Percentiles rank a stretch among this genome's conserved stretches.
These are phyloP conservation scores for Fragaria vesca DNA, from an alignment of 306 rosid species.

Conservation along the genomic window DNA sequence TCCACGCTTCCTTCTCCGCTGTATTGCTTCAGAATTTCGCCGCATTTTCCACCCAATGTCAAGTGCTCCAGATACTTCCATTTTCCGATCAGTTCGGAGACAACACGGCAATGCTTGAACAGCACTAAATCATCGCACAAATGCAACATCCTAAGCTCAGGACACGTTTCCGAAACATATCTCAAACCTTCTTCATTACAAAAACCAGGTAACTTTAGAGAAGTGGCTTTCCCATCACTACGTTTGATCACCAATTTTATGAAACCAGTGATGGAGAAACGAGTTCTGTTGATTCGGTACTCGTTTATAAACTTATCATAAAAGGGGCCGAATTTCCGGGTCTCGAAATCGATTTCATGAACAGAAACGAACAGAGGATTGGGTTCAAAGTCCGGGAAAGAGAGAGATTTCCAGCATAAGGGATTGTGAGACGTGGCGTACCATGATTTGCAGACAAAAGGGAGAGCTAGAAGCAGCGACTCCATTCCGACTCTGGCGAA, in stretches of 20 bases:
- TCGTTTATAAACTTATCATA: neutral
- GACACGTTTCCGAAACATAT: neutral
- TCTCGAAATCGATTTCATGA: neutral
- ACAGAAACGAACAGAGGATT: neutral
- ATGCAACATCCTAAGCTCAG: neutral
- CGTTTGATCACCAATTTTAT: neutral
- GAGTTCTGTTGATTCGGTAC: neutral
- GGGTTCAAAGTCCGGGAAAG: neutral
- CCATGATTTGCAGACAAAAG: conserved; percentile 4
- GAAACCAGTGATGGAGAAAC: neutral
- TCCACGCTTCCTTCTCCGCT: neutral
- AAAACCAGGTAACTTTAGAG: neutral
- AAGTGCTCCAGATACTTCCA: neutral
- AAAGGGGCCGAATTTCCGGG: neutral
- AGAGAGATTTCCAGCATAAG: neutral
- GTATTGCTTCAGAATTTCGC: neutral
- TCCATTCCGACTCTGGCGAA: neutral
- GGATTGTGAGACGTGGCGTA: neutral
- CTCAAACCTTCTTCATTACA: neutral
- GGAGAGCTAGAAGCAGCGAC: neutral
- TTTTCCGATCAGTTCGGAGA: neutral
- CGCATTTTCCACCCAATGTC: neutral
- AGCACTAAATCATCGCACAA: neutral
- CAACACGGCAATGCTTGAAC: neutral
- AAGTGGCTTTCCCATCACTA: neutral